Evolutionary conservation across 371 early-diverging fungal genomes (phyloP).

Genomic region (Ecytonucleospora hepatopenaei): DNA sequence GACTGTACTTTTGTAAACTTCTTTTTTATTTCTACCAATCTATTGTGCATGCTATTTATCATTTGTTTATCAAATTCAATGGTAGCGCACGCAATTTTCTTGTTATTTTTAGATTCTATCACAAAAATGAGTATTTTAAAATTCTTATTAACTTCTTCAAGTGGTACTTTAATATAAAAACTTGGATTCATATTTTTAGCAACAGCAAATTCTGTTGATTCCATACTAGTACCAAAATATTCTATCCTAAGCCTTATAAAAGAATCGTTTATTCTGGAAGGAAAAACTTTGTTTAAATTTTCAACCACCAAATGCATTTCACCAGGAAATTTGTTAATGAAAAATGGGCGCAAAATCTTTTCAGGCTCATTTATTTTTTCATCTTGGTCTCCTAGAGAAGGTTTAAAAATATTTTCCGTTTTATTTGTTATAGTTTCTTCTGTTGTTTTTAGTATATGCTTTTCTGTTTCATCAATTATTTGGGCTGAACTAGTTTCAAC

Average conservation of each 20-base stretch:
- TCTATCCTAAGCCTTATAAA: neutral
- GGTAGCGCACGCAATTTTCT: neutral
- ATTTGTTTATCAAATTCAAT: conserved; percentile 10
- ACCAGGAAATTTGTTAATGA: conserved; percentile 8
- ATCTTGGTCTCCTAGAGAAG: too few relatives aligned
- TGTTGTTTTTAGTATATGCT: too few relatives aligned
- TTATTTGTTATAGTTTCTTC: too few relatives aligned
- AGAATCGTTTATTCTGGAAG: neutral
- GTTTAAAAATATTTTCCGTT: too few relatives aligned
- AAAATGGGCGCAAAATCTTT: neutral
- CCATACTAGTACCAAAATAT: neutral
- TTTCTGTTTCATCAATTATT: too few relatives aligned
- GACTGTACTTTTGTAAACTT: conserved; percentile 18
- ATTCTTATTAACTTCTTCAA: neutral
- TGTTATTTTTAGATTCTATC: neutral
- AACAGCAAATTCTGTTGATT: neutral
- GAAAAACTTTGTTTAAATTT: neutral
- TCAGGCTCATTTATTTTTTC: too few relatives aligned
- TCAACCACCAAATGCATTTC: neutral
- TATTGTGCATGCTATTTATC: conserved; percentile 27
- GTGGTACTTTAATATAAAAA: conserved; percentile 1
- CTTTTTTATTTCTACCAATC: conserved; percentile 19
- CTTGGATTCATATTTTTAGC: neutral
- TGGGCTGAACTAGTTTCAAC: too few relatives aligned
- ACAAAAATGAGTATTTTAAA: conserved; percentile 2